A percentile compares a stretch with the other conserved stretches of the same genome.
phyloP scores from a whole-genome alignment of 2,329 filamentous ascomycete genomes.

The Botryotinia calthae region DNA sequence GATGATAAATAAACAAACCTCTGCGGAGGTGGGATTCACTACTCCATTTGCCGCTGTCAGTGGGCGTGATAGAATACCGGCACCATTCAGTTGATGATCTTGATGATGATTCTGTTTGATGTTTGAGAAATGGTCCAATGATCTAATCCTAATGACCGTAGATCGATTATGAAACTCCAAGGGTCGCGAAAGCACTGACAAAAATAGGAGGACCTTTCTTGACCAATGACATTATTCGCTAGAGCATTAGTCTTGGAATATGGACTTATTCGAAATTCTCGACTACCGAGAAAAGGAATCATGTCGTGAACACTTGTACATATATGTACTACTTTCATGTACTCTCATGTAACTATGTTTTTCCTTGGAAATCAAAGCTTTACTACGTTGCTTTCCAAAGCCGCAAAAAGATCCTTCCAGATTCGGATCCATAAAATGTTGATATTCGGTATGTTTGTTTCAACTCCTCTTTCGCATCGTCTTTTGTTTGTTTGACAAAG shows the following conservation, averaged over 20 bases:
- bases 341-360: not conserved
- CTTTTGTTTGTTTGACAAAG: not conserved
- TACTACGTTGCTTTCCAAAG: not conserved
- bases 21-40: not conserved
- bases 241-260: not conserved
- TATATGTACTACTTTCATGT: not conserved
- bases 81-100: conserved; percentile 4
- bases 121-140: conserved; percentile 18
- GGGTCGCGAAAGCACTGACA: conserved; percentile 4
- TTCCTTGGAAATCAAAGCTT: not conserved
- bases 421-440: not conserved
- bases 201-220: not conserved
- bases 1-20: not conserved
- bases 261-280: not conserved
- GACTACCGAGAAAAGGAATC: conserved; percentile 4
- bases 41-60: conserved; percentile 9
- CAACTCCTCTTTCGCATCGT: conserved; percentile 1
- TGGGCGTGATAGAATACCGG: not conserved
- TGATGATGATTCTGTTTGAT: conserved; percentile 10
- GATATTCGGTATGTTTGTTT: conserved; percentile 6
- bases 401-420: not conserved
- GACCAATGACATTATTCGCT: conserved; percentile 5
- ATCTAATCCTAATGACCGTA: conserved; percentile 12
- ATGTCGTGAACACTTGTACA: not conserved
- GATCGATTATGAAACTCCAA: conserved; percentile 19